phyloP scores from a whole-genome alignment of 2,329 filamentous ascomycete genomes.

The Epichloe gansuensis region DNA sequence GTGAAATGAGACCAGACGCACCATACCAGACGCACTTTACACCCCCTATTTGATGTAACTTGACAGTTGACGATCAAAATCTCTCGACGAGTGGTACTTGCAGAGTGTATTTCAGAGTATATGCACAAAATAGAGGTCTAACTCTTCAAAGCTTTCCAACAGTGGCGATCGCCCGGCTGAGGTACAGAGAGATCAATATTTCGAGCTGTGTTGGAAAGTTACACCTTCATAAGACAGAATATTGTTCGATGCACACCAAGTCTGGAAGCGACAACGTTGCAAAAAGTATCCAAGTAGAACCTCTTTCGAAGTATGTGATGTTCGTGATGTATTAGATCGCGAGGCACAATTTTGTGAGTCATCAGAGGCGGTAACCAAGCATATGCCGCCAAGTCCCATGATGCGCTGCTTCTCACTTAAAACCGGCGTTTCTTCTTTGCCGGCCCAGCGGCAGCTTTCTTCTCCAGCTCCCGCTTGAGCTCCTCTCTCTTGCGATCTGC shows the following conservation, averaged over 20 bases:
- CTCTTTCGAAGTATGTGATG: neutral
- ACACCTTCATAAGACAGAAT: neutral
- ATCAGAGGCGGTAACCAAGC: too few species aligned
- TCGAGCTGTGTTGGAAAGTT: neutral
- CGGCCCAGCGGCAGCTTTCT: conserved; percentile 35
- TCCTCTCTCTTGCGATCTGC: conserved; percentile 40
- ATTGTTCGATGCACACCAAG: neutral
- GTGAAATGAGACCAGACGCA: neutral
- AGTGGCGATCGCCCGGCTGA: too few species aligned
- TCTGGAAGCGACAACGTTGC: neutral
- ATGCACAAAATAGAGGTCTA: too few species aligned
- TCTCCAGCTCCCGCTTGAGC: conserved; percentile 37
- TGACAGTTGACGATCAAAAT: too few species aligned
- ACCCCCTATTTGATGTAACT: too few species aligned
- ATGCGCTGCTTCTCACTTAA: conserved; percentile 14
- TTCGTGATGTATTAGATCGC: neutral
- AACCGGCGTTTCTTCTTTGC: conserved; percentile 46
- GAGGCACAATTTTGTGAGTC: neutral
- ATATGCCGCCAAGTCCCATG: neutral
- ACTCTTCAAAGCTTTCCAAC: too few species aligned
- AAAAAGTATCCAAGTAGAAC: neutral
- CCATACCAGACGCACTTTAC: neutral
- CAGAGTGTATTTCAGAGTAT: too few species aligned
- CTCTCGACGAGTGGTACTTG: too few species aligned
- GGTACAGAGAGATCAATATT: too few species aligned